phyloP scores from a whole-genome alignment of 1,139 yeast genomes.

The Blastobotrys capitulatus region DNA sequence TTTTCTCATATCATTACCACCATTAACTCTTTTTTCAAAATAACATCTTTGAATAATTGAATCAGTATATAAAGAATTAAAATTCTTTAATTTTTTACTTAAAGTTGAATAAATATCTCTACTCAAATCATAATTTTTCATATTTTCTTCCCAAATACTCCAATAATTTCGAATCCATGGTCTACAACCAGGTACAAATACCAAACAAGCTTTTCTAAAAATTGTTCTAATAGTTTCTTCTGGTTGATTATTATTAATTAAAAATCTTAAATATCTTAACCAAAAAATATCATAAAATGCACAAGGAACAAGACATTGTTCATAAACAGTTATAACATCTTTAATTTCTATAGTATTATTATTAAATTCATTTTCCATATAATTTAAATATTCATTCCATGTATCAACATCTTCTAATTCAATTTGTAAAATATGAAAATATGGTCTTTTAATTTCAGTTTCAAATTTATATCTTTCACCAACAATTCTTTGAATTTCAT shows the following conservation, averaged over 20 bases:
- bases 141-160: constrained; percentile 34
- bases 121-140: constrained; percentile 28
- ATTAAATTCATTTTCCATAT: constrained; percentile 38
- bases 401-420: constrained; percentile 46
- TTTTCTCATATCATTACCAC: not conserved
- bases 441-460: constrained; percentile 46
- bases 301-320: constrained; percentile 44
- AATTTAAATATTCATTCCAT: constrained; percentile 63
- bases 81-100: not conserved
- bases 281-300: constrained; percentile 55
- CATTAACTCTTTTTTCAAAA: constrained; percentile 22
- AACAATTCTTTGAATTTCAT: constrained; percentile 1
- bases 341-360: constrained; percentile 13
- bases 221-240: constrained; percentile 29
- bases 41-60: constrained; percentile 19
- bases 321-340: constrained; percentile 45
- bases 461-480: constrained; percentile 40
- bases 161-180: constrained; percentile 32
- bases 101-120: constrained; percentile 22
- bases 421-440: constrained; percentile 44
- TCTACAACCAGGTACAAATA: constrained; percentile 32
- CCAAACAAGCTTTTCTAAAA: constrained; percentile 30
- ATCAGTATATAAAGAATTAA: not conserved
- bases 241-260: constrained; percentile 20
- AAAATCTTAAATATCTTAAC: constrained; percentile 50